A percentile compares a stretch with the other conserved stretches of the same genome.
Evolutionary conservation across 345 rosid species (phyloP).

Genomic region (Lagerstroemia speciosa): DNA sequence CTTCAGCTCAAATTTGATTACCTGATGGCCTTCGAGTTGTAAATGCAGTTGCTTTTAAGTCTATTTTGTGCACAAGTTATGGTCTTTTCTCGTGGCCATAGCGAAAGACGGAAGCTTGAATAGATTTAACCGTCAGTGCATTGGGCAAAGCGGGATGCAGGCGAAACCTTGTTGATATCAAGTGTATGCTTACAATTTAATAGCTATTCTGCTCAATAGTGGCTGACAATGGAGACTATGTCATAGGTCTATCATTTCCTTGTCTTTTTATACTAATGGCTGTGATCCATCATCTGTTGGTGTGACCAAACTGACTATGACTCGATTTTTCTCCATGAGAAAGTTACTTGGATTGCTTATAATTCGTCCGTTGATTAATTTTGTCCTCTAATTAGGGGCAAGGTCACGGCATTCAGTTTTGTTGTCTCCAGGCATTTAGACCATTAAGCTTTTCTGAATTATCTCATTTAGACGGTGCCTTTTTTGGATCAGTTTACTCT

Average conservation of each 20-base stretch:
- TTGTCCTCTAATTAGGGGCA: not conserved
- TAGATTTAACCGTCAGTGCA: not conserved
- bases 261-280: not conserved
- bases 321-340: not conserved
- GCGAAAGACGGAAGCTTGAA: constrained; percentile 1
- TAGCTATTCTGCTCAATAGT: not conserved
- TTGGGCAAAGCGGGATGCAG: not conserved
- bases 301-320: not conserved
- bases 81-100: not conserved
- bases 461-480: not conserved
- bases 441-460: not conserved
- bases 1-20: not conserved
- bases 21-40: not conserved
- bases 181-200: not conserved
- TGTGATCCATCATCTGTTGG: not conserved
- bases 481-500: constrained; percentile 42
- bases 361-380: not conserved
- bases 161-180: not conserved
- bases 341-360: not conserved
- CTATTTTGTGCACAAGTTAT: not conserved
- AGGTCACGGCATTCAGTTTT: not conserved
- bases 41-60: not conserved
- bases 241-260: no score
- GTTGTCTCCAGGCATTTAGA: not conserved
- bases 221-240: not conserved